Evolutionary conservation across 768 basidiomycete genomes (phyloP).

Genomic region (Trametes cingulata): DNA sequence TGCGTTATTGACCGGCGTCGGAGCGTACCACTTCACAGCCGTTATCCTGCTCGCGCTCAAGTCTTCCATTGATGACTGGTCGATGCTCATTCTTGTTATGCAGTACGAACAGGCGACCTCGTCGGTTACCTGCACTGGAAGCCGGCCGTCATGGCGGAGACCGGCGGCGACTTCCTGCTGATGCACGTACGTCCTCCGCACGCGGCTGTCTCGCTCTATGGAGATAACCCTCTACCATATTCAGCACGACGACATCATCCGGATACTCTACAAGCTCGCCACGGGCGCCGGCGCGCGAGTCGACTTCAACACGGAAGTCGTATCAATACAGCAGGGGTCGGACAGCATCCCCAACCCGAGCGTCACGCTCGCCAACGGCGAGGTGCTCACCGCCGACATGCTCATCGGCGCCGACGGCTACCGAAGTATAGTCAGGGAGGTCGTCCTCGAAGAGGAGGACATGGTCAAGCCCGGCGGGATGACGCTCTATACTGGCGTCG

Average conservation of each 20-base stretch:
- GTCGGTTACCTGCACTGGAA: conserved; percentile 51
- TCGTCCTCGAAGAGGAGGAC: conserved; percentile 36
- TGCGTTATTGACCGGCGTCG: conserved; percentile 16
- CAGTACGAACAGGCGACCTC: conserved; percentile 46
- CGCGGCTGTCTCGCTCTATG: background rate
- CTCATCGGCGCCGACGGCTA: conserved; percentile 64
- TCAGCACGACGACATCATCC: conserved; percentile 55
- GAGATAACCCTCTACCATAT: background rate
- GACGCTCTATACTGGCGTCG: conserved; percentile 47
- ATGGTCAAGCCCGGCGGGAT: conserved; percentile 30
- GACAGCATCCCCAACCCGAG: conserved; percentile 21
- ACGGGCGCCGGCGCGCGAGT: conserved; percentile 49
- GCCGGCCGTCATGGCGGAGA: conserved; percentile 47
- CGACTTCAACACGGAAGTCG: conserved; percentile 37
- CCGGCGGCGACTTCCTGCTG: conserved; percentile 50
- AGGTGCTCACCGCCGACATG: conserved; percentile 48
- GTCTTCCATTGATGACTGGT: background rate
- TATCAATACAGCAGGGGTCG: conserved; percentile 19
- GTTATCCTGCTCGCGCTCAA: background rate
- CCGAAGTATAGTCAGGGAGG: conserved; percentile 41
- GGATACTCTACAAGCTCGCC: conserved; percentile 48
- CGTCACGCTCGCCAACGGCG: conserved; percentile 41
- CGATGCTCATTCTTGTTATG: background rate
- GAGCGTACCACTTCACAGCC: background rate
- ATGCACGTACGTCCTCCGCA: conserved; percentile 42